Base-by-base conservation (phyloP, 345 rosid species). In the Turnera subulata region DNA sequence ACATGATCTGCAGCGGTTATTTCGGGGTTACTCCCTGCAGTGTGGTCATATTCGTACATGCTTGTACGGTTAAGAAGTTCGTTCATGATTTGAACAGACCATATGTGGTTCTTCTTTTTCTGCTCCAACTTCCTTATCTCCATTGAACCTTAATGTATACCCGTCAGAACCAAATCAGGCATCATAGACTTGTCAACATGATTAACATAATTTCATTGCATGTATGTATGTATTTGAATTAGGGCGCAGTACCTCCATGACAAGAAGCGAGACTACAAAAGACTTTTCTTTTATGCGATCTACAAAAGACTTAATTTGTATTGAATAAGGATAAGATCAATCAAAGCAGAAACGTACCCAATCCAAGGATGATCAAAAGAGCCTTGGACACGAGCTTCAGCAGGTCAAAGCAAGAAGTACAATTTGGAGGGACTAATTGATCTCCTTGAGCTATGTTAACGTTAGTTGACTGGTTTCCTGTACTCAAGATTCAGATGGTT, bases 11-110 rank as follows among this genome's bases (percentile, higher is more conserved):
- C n/a, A n/a, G n/a, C n/a, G n/a, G n/a, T n/a, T n/a, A n/a, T n/a
- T n/a, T n/a, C n/a, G n/a, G n/a, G n/a, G 35, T 29, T 8, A 29
- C 8, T 29, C 8, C 35, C n/a, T n/a, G n/a, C 35, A 29, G 35
- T 29, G 35, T 29, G 35, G 5, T 29, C 6, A 19, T 21, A 68
- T 53, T 69, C 64, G 11, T 65, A 74, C 45, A 43, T 2, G 0
- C 22, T 37, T 24, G 59, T 50, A 13, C 33, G 45, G 1, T n/a
- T 0, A 0, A 82, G 55, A 32, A 83, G 71, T 35, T 78, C 59
- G n/a, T 69, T 56, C 83, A 83, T 46, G 26, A 80, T 16, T 60
- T 77, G 83, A 24, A 58, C 50, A 1, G 85, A 65, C 83, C 83
- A 78, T 24, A 21, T 67, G 55, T 80, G 73, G 43, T 72, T 78